Evolutionary conservation across 2,329 filamentous ascomycete species (phyloP), one percentile per base, ranked within the genome.

Genomic region (Stagonosporopsis rhizophila): DNA sequence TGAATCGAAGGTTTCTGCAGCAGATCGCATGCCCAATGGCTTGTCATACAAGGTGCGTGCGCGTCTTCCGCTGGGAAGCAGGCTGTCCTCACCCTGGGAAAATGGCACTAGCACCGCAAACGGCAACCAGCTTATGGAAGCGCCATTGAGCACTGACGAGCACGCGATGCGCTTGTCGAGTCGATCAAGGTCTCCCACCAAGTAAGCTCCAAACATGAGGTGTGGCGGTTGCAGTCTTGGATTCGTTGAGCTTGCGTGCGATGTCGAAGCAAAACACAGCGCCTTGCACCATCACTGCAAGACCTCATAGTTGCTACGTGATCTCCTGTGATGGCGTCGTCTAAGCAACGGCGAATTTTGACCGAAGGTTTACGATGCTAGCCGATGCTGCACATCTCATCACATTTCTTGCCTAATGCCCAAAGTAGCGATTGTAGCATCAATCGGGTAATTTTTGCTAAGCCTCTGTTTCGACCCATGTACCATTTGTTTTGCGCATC

Each of bases 401-500:
- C 54, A 20, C 22, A 28, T 52, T 30, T 22, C n/a, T 25, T 58
- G 27, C 38, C 55, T n/a, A 8, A 56, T 25, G 39, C 56, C 42
- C 12, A 19, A 59, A 37, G 44, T n/a, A 45, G 48, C 48, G 40
- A 44, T 20, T 58, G 27, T 52, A 53, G 25, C 32, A 49, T 40
- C 27, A 58, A 58, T 44, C 12, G 37, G 44, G 47, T 37, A 37
- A 48, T 40, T 2, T 39, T 44, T 34, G 23, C 53, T 52, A 25
- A 44, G 25, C 49, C 34, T 27, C 35, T 23, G 22, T 56, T 42
- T 30, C 47, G 14, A 59, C 44, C 61, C 61, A 48, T 63, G 63
- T 47, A 62, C 32, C 56, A 67, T 57, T 65, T 56, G n/a, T 32
- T 50, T 56, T 61, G 55, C 44, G 53, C 40, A 67, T 67, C 65